Evolutionary conservation across 805 yeast genomes (phyloP).

Genomic region (Kazachstania taianensis): DNA sequence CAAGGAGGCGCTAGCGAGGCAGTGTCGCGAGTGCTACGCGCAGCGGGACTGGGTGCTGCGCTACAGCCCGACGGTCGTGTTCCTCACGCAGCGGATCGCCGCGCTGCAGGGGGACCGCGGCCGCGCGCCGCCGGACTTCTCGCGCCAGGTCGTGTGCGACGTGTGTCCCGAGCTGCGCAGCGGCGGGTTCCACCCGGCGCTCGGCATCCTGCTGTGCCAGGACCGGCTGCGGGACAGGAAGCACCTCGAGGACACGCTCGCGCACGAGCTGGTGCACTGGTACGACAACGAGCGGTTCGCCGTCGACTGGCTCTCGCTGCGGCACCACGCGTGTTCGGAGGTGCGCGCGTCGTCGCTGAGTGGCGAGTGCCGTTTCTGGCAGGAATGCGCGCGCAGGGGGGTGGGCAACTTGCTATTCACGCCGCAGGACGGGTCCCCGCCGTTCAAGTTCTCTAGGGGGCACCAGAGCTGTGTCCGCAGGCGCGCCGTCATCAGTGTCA

Average conservation of each 20-base stretch:
- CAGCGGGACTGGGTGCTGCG: slow-evolving; percentile 70
- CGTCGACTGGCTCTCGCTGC: slow-evolving; percentile 73
- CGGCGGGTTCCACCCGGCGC: slow-evolving; percentile 90
- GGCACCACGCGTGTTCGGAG: slow-evolving; percentile 96
- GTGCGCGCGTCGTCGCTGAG: slow-evolving; percentile 85
- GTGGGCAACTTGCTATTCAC: too few species aligned
- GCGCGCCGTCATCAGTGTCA: slow-evolving; percentile 76
- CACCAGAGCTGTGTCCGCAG: slow-evolving; percentile 87
- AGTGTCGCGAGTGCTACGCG: slow-evolving; percentile 64
- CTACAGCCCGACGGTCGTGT: slow-evolving; percentile 75
- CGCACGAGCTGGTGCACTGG: slow-evolving; percentile 90
- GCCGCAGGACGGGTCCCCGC: too few species aligned
- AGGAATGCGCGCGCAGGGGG: slow-evolving; percentile 51
- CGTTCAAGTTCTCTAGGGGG: slow-evolving; percentile 59
- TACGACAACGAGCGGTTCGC: slow-evolving; percentile 84
- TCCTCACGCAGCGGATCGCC: slow-evolving; percentile 75
- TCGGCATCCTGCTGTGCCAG: slow-evolving; percentile 80
- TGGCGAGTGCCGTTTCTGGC: slow-evolving; percentile 90
- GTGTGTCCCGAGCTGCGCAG: slow-evolving; percentile 73
- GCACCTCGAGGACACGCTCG: slow-evolving; percentile 81
- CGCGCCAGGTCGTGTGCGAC: slow-evolving; percentile 56
- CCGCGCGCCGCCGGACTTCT: slow-evolving; percentile 13
- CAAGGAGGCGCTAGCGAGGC: slow-evolving; percentile 30
- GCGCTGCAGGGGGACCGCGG: slow-evolving; percentile 34
- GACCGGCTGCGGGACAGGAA: slow-evolving; percentile 64